A percentile compares a stretch with the other conserved stretches of the same genome.
Evolutionary conservation across 2,329 filamentous ascomycete genomes (phyloP).

Genomic region (Dryadomyces sulphureus): DNA sequence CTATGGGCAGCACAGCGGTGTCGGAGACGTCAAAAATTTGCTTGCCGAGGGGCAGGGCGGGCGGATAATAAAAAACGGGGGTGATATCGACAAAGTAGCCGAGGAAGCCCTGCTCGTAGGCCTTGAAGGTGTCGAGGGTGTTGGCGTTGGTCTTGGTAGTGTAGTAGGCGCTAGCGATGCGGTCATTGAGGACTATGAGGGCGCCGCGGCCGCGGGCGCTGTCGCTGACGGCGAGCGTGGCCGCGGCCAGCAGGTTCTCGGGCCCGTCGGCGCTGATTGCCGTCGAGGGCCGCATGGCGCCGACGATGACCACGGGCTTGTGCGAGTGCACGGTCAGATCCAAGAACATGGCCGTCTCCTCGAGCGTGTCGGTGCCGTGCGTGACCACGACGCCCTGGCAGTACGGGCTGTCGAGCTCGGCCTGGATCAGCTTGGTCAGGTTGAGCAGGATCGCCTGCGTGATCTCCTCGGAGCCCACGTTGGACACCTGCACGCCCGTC

Average conservation of each 20-base stretch:
- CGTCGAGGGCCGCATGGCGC: constrained; percentile 48
- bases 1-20: constrained; percentile 28
- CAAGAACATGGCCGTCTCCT: constrained; percentile 49
- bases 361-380: constrained; percentile 50
- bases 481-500: constrained; percentile 34
- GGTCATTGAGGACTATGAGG: constrained; percentile 47
- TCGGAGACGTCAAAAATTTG: constrained; percentile 24
- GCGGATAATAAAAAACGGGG: constrained; percentile 44
- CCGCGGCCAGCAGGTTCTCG: constrained; percentile 41
- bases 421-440: constrained; percentile 33
- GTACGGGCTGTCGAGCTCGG: constrained; percentile 18
- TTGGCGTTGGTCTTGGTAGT: constrained; percentile 49
- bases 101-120: constrained; percentile 39
- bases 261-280: constrained; percentile 50
- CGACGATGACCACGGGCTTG: constrained; percentile 46
- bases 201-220: constrained; percentile 34
- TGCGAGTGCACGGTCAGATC: constrained; percentile 39
- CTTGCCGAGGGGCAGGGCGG: constrained; percentile 31
- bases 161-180: constrained; percentile 42
- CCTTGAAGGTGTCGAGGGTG: constrained; percentile 46
- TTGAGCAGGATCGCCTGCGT: constrained; percentile 32
- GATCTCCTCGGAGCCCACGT: constrained; percentile 30
- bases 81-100: constrained; percentile 42
- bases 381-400: constrained; percentile 38
- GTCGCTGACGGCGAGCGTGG: constrained; percentile 35